Conservation (phyloP, 768 basidiomycete species). For the Kwoniella shandongensis region DNA sequence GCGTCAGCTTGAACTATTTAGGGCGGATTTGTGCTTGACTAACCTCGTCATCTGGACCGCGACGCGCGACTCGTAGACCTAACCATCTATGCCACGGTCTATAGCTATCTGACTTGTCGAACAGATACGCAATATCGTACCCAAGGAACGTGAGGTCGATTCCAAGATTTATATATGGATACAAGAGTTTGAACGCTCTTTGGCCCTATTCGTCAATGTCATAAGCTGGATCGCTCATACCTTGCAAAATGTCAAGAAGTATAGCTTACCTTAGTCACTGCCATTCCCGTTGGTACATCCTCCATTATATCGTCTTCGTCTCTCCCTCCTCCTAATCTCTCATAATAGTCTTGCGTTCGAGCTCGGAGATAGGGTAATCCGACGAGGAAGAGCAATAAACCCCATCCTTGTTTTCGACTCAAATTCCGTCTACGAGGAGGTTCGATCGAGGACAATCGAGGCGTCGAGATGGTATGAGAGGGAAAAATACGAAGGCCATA, state of each 20-base stretch:
- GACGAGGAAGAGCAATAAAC: slow-evolving; percentile 78
- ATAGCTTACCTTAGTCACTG: slow-evolving; percentile 23
- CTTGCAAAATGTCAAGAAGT: background rate
- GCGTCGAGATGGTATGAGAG: slow-evolving; percentile 15
- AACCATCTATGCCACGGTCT: slow-evolving; percentile 89
- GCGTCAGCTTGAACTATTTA: no score
- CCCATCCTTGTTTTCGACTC: slow-evolving; percentile 66
- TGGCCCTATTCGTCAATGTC: slow-evolving; percentile 20
- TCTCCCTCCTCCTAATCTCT: slow-evolving; percentile 79
- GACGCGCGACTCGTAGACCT: slow-evolving; percentile 74
- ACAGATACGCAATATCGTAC: slow-evolving; percentile 86
- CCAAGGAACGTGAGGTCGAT: slow-evolving; percentile 80
- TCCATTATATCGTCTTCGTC: slow-evolving; percentile 61
- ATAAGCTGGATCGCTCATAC: background rate
- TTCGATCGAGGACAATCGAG: slow-evolving; percentile 28
- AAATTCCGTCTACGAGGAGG: slow-evolving; percentile 57
- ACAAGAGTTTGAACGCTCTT: slow-evolving; percentile 66
- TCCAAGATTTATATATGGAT: slow-evolving; percentile 75
- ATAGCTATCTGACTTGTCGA: slow-evolving; percentile 79
- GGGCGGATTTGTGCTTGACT: no score
- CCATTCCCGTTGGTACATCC: slow-evolving; percentile 56
- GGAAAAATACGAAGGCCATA: slow-evolving; percentile 64
- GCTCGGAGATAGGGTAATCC: slow-evolving; percentile 85
- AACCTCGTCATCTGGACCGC: slow-evolving; percentile 26
- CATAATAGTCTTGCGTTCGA: slow-evolving; percentile 86